A percentile compares a stretch with the other conserved stretches of the same genome.
These are phyloP conservation scores for Podaxis pistillaris DNA, from an alignment of 768 basidiomycete species.

Conservation along the genomic window DNA sequence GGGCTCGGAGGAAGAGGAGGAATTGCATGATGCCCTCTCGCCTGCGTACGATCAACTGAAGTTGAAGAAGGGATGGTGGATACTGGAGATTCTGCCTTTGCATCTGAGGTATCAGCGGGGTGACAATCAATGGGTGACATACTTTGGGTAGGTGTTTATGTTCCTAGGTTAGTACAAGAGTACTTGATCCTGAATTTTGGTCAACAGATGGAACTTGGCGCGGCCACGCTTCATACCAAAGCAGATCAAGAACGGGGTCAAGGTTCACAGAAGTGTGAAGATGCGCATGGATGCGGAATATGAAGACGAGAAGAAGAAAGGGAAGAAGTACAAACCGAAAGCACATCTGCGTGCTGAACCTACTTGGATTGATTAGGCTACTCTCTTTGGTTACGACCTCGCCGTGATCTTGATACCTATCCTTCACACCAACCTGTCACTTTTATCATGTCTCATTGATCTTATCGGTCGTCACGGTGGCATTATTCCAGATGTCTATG, in stretches of 20 bases:
- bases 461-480: not conserved
- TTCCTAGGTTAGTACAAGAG: not conserved
- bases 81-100: conserved; percentile 57
- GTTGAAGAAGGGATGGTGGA: conserved; percentile 57
- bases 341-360: conserved; percentile 24
- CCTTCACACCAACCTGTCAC: not conserved
- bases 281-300: conserved; percentile 52
- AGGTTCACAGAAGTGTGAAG: conserved; percentile 52
- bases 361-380: conserved; percentile 20
- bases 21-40: conserved; percentile 54
- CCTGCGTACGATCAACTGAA: conserved; percentile 61
- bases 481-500: not conserved
- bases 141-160: conserved; percentile 28
- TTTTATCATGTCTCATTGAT: not conserved
- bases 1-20: conserved; percentile 59
- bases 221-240: conserved; percentile 38
- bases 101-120: conserved; percentile 36
- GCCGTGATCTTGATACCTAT: not conserved
- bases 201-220: conserved; percentile 35
- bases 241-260: conserved; percentile 38
- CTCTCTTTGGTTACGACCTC: not conserved
- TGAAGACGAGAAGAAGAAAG: conserved; percentile 28
- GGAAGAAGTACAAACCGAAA: conserved; percentile 28
- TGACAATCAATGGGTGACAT: conserved; percentile 35
- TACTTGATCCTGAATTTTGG: not conserved